Base-by-base conservation (phyloP, 2,329 filamentous ascomycete genomes). In the Penicillium capsulatum region DNA sequence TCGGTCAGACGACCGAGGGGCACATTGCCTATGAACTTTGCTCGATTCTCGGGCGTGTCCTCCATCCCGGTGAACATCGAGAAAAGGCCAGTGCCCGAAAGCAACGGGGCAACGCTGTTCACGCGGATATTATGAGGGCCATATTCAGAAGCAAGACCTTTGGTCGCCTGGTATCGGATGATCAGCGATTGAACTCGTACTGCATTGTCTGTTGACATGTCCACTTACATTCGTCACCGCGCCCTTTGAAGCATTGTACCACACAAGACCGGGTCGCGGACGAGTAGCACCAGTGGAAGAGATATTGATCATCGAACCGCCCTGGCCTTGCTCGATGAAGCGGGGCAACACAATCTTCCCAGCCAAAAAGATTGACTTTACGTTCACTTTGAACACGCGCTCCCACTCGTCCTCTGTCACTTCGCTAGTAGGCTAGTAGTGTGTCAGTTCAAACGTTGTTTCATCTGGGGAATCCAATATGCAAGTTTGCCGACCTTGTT, bases 91-190 rank as follows among this genome's bases (percentile, higher is more conserved):
- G 84, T 88, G 11, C 73, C 77, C 1, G 78, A 81, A 1, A 86
- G 70, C 0, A 86, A 73, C 0, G 83, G 84, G 32, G 80, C 84
- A 10, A 89, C 78, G 2, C 77, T 75, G 47, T 87, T 87, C 54
- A 89, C 81, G 0, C 84, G 76, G 48, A 90, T 86, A 50, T 85
- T 75, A 38, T 84, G 75, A 0, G 78, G 74, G 0, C 80, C 85
- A 51, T 84, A 89, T 60, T 89, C 84, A 1, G 83, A 80, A 1
- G 84, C 85, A 49, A 90, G 72, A 8, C 76, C 76, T 64, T 80
- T 81, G 2, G 78, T 81, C 7, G 77, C 79, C 66, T 76, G 9
- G 19, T 6, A 15, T 8, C 28, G 38, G 28, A 26, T 13, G 14
- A n/a, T 31, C 17, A 30, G 7, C n/a, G 10, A 14, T 28, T 7